phyloP scores from a whole-genome alignment of 495 filamentous ascomycete genomes.

The Penicillium silybi region DNA sequence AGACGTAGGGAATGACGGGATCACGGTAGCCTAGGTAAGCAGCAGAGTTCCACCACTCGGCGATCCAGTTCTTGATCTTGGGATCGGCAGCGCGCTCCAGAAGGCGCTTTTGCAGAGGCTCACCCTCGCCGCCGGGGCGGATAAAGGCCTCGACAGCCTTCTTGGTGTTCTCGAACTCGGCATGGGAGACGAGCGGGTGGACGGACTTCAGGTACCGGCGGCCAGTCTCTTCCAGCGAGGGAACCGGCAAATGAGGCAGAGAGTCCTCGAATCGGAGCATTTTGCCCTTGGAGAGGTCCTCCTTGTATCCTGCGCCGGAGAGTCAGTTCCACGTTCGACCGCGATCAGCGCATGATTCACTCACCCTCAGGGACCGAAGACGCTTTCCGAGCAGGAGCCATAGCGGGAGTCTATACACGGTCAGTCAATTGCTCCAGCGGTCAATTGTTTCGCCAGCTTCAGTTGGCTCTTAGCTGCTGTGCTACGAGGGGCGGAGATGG shows the following conservation, averaged over 20 bases:
- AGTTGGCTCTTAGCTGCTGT: neutral
- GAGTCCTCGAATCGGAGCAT: slow-evolving; percentile 98
- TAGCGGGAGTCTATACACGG: slow-evolving; percentile 32
- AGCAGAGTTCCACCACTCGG: slow-evolving; percentile 95
- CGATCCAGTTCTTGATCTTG: slow-evolving; percentile 86
- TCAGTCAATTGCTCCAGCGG: slow-evolving; percentile 5
- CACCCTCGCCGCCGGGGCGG: slow-evolving; percentile 73
- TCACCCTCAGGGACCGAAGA: slow-evolving; percentile 48
- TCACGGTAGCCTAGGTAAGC: slow-evolving; percentile 93
- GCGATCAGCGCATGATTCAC: slow-evolving; percentile 23
- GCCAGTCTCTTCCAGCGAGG: slow-evolving; percentile 88
- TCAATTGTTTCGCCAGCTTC: neutral
- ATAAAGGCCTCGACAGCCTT: slow-evolving; percentile 82
- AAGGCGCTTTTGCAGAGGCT: slow-evolving; percentile 84
- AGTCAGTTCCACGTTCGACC: neutral
- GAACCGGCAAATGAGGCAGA: slow-evolving; percentile 85
- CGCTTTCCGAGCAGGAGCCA: slow-evolving; percentile 42
- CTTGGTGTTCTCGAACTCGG: slow-evolving; percentile 72
- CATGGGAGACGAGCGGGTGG: slow-evolving; percentile 68
- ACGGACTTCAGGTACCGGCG: slow-evolving; percentile 91
- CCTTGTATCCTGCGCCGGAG: slow-evolving; percentile 68
- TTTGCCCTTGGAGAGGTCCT: slow-evolving; percentile 83
- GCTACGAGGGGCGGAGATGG: slow-evolving; percentile 3
- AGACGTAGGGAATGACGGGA: slow-evolving; percentile 96
- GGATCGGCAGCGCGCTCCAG: slow-evolving; percentile 78